Evolutionary conservation across 371 early-diverging fungal genomes (phyloP).

Genomic region (Nematocida sp.): DNA sequence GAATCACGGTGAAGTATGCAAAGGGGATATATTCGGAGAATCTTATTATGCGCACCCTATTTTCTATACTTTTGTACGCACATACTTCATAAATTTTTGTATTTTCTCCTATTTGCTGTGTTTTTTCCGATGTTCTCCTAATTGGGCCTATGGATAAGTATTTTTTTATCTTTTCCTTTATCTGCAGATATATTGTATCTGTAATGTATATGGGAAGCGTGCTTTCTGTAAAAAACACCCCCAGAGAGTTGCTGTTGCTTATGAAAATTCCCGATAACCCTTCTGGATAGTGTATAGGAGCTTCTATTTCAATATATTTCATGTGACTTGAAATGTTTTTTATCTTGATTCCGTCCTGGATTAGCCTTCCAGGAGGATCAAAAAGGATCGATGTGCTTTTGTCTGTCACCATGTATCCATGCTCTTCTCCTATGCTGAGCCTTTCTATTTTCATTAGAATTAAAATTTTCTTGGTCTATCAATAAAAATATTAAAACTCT

Average conservation of each 20-base stretch:
- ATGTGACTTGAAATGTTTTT: background rate
- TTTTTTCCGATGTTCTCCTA: slow-evolving; percentile 11
- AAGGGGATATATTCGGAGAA: slow-evolving; percentile 47
- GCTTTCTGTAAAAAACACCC: slow-evolving; percentile 57
- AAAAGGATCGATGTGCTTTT: slow-evolving; percentile 26
- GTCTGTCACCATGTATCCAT: slow-evolving; percentile 24
- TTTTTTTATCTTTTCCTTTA: slow-evolving; percentile 50
- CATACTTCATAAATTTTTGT: slow-evolving; percentile 21
- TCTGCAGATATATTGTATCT: slow-evolving; percentile 59
- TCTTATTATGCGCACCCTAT: slow-evolving; percentile 36
- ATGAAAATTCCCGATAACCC: slow-evolving; percentile 53
- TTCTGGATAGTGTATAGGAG: slow-evolving; percentile 27
- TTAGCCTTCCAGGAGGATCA: slow-evolving; percentile 28
- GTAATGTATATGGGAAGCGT: slow-evolving; percentile 58
- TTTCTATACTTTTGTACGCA: slow-evolving; percentile 42
- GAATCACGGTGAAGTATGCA: slow-evolving; percentile 39
- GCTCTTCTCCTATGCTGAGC: slow-evolving; percentile 1
- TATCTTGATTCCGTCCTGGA: slow-evolving; percentile 3
- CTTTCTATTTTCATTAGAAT: slow-evolving; percentile 36
- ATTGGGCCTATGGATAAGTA: slow-evolving; percentile 33
- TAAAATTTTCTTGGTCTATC: slow-evolving; percentile 17
- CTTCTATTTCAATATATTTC: slow-evolving; percentile 45
- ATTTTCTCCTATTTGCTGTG: background rate
- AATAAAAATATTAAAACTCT: background rate
- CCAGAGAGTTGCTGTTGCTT: slow-evolving; percentile 53